Conservation (phyloP, 768 basidiomycete species). For the Fomitopsis serialis region DNA sequence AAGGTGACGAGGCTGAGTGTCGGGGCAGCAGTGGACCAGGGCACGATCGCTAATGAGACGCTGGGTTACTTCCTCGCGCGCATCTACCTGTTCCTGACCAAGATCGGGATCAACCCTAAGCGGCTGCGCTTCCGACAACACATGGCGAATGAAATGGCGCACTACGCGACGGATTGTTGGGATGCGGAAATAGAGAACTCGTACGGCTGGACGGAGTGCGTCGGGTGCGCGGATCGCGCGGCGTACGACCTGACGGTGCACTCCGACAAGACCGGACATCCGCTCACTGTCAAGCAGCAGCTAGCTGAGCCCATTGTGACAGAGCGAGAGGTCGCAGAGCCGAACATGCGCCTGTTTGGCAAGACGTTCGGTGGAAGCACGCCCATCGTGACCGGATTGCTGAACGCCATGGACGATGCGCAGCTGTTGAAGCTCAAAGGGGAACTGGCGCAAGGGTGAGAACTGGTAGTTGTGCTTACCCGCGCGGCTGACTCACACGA, state of each 20-base stretch:
- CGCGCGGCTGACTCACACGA: background rate
- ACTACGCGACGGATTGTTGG: conserved; percentile 99
- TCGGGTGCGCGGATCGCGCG: conserved; percentile 96
- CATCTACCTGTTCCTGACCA: conserved; percentile 82
- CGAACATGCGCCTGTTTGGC: conserved; percentile 85
- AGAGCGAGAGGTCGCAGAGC: conserved; percentile 73
- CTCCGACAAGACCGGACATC: conserved; percentile 73
- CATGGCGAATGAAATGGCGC: conserved; percentile 99
- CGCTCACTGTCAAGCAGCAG: conserved; percentile 81
- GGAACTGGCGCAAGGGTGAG: conserved; percentile 72
- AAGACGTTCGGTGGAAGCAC: conserved; percentile 86
- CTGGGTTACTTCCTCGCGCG: conserved; percentile 96
- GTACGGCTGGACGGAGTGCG: conserved; percentile 95
- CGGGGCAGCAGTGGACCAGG: conserved; percentile 84
- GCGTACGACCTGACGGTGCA: conserved; percentile 96
- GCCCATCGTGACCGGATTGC: conserved; percentile 52
- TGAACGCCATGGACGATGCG: conserved; percentile 64
- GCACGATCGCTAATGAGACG: conserved; percentile 93
- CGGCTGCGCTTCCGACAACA: conserved; percentile 95
- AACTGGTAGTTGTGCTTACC: background rate
- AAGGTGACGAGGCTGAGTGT: conserved; percentile 62
- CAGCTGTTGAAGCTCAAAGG: conserved; percentile 60
- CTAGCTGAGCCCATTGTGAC: conserved; percentile 81
- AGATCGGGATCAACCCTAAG: conserved; percentile 82
- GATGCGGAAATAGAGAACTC: conserved; percentile 97